Evolutionary conservation across 2,329 filamentous ascomycete genomes (phyloP).

Genomic region (Paraconiothyrium brasiliense): DNA sequence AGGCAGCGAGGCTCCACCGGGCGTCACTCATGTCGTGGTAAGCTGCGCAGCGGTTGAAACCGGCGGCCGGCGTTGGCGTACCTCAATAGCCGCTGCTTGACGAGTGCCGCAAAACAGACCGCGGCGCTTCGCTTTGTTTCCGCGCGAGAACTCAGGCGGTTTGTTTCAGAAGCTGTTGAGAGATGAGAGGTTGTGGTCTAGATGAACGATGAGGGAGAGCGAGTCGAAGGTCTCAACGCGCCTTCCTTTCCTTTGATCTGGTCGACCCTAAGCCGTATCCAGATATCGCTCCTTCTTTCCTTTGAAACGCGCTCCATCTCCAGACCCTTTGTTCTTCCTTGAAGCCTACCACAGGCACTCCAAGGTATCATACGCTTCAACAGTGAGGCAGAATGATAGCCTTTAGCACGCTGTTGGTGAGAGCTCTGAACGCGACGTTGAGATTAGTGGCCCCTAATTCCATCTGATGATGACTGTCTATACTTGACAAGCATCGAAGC

Average conservation of each 20-base stretch:
- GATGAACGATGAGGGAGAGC: background rate
- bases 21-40: background rate
- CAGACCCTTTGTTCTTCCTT: too few relatives aligned
- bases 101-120: background rate
- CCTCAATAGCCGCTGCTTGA: background rate
- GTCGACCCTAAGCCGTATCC: background rate
- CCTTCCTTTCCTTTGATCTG: background rate
- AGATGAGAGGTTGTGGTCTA: background rate
- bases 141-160: background rate
- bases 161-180: background rate
- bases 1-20: background rate
- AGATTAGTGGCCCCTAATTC: too few relatives aligned
- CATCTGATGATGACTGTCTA: too few relatives aligned
- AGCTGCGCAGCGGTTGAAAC: constrained; percentile 4
- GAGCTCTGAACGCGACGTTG: too few relatives aligned
- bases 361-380: too few relatives aligned
- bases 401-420: too few relatives aligned
- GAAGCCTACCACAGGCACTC: too few relatives aligned
- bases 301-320: background rate
- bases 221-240: background rate
- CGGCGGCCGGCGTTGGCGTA: constrained; percentile 1
- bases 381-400: too few relatives aligned
- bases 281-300: background rate
- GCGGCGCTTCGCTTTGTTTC: background rate
- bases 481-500: too few relatives aligned